Conservation (phyloP, 192 early-diverging fungal species). For the Phlyctochytrium planicorne region DNA sequence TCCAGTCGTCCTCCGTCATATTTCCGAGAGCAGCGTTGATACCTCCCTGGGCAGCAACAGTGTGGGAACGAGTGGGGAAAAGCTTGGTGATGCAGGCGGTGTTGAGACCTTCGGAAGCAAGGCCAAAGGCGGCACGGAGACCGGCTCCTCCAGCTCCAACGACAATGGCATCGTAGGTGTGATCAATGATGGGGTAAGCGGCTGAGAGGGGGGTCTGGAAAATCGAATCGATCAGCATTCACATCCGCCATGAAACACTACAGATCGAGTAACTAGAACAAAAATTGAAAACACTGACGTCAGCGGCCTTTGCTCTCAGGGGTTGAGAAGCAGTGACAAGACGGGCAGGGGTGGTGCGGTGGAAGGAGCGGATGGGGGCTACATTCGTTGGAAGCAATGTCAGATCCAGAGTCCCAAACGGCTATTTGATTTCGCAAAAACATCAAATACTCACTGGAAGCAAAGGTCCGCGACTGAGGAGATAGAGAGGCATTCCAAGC, state of each 20-base stretch:
- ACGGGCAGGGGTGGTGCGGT: constrained; percentile 60
- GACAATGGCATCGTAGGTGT: constrained; percentile 98
- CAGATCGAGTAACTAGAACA: constrained; percentile 5
- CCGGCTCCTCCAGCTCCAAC: constrained; percentile 98
- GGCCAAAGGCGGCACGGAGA: constrained; percentile 95
- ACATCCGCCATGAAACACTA: background rate
- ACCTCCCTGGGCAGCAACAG: constrained; percentile 98
- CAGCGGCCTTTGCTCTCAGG: constrained; percentile 70
- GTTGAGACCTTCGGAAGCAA: constrained; percentile 83
- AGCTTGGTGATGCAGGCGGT: constrained; percentile 98
- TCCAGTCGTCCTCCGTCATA: constrained; percentile 99
- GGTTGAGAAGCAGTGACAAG: constrained; percentile 73
- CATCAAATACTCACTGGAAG: background rate
- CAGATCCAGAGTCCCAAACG: background rate
- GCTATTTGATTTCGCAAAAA: background rate
- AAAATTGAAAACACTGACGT: constrained; percentile 47
- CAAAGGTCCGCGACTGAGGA: background rate
- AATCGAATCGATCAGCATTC: background rate
- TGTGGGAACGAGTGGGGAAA: constrained; percentile 98
- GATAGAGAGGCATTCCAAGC: background rate
- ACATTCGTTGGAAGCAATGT: background rate
- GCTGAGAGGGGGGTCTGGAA: constrained; percentile 46
- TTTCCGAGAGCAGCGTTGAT: constrained; percentile 99
- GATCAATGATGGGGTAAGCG: constrained; percentile 95
- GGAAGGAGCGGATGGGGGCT: constrained; percentile 54